Evolutionary conservation across 768 basidiomycete genomes (phyloP), one percentile per base, ranked within the genome.

Genomic region (Mycena maculata): DNA sequence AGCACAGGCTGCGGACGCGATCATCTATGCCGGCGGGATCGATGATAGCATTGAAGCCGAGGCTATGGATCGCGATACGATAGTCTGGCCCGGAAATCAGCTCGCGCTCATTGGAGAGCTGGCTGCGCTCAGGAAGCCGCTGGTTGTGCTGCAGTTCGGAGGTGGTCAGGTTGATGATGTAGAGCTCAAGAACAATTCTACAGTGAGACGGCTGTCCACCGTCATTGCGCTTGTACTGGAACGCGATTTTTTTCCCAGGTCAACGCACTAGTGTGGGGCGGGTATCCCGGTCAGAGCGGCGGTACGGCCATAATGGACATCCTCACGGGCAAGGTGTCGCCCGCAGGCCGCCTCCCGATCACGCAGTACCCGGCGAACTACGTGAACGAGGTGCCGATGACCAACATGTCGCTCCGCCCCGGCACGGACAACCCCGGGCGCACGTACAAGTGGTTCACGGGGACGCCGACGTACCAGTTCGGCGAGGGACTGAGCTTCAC

Each of bases 391-490:
- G 79, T 88, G 20, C 79, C 79, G 2, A 88, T 88, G 87, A 88
- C 87, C 7, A 84, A 89, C 75, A 89, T 89, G 87, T 78, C 73
- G 2, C 75, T 88, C 39, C 86, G 84, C 23, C 85, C 87, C 9
- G 83, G 79, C 70, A 68, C 75, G 31, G 79, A 78, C 50, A 85
- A 82, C 68, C 87, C 87, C 0, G 87, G 87, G 13, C 81, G 87
- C 36, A 88, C 87, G 11, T 88, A 88, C 76, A 86, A 83, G 67
- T 89, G 87, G 87, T 88, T 82, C 77, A 80, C 78, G 25, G 85
- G 81, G 16, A 79, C 79, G 18, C 83, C 86, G n/a, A 79, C 87
- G 22, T 86, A 81, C 72, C 81, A 83, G 59, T 88, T 87, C 68
- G 88, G 87, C 20, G 80, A 80, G 56, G 88, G 87, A 22, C 76